phyloP scores from a whole-genome alignment of 495 filamentous ascomycete genomes.

The Penicillium taxi region DNA sequence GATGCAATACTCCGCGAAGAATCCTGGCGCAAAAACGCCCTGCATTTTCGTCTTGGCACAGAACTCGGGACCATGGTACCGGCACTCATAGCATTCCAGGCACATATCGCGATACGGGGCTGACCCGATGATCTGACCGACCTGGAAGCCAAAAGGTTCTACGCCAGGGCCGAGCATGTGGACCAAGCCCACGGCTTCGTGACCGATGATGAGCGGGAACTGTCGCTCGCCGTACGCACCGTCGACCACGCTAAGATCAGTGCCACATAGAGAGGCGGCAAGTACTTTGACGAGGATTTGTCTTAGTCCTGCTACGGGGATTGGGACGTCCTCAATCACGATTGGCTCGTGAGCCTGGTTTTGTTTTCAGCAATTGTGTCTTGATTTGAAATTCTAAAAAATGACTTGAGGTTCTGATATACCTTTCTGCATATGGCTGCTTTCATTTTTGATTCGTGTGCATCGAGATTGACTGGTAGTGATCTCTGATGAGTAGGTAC shows the following conservation, averaged over 20 bases:
- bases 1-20: constrained; percentile 9
- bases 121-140: constrained; percentile 4
- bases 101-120: constrained; percentile 3
- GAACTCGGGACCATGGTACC: constrained; percentile 3
- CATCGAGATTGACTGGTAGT: no score
- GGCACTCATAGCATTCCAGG: constrained; percentile 2
- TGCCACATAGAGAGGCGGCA: constrained; percentile 9
- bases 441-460: no score
- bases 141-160: constrained; percentile 1
- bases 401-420: no score
- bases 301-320: no score
- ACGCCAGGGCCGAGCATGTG: constrained; percentile 6
- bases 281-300: constrained; percentile 11
- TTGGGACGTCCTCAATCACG: no score
- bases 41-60: constrained; percentile 9
- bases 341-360: no score
- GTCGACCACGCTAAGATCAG: constrained; percentile 8
- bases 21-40: constrained; percentile 5
- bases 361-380: no score
- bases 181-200: constrained; percentile 7
- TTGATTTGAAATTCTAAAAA: no score
- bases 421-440: no score
- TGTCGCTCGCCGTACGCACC: constrained; percentile 10
- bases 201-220: constrained; percentile 5
- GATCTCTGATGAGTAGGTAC: no score